Evolutionary conservation across 2,329 filamentous ascomycete species (phyloP).

Genomic region (Venturia pyrina): DNA sequence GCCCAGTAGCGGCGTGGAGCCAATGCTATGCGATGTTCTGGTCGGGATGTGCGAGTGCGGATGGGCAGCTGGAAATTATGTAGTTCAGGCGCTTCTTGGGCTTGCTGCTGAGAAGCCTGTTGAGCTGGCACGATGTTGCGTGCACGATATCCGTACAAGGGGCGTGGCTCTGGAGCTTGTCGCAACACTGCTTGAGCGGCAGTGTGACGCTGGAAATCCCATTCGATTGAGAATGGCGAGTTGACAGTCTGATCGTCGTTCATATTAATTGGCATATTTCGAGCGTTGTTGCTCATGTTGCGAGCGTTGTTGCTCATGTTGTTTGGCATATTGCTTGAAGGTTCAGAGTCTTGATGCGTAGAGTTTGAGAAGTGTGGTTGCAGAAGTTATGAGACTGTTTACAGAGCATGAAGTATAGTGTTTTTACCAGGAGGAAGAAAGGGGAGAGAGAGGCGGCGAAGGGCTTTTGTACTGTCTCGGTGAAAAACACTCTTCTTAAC

Average conservation of each 20-base stretch:
- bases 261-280: too few species aligned
- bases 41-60: too few species aligned
- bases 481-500: too few species aligned
- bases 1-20: not conserved
- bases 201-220: not conserved
- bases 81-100: not conserved
- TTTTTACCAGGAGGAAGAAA: too few species aligned
- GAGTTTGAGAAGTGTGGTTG: not conserved
- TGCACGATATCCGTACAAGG: not conserved
- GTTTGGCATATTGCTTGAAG: not conserved
- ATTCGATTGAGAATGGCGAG: not conserved
- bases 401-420: not conserved
- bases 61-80: not conserved
- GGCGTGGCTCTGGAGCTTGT: not conserved
- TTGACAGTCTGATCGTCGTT: not conserved
- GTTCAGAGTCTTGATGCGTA: not conserved
- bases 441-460: too few species aligned
- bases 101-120: too few species aligned
- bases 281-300: not conserved
- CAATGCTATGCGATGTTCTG: not conserved
- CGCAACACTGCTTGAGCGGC: not conserved
- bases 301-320: not conserved
- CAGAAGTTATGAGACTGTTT: not conserved
- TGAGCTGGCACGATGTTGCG: too few species aligned
- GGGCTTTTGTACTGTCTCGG: too few species aligned